phyloP scores from a whole-genome alignment of 2,329 filamentous ascomycete species.

The Paracoccidioides brasiliensis region DNA sequence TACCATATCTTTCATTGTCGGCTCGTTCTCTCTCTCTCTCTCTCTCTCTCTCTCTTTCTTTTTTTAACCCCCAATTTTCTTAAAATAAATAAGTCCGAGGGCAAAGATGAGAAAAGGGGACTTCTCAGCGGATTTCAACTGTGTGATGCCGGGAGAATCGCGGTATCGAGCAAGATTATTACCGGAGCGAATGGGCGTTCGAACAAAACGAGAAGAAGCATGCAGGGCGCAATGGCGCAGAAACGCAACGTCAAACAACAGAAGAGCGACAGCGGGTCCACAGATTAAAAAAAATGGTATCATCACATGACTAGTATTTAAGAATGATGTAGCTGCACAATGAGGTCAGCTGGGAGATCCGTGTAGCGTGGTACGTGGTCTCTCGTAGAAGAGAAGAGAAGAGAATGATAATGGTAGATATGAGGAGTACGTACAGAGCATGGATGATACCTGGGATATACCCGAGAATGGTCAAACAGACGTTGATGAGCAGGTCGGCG shows the following conservation, averaged over 20 bases:
- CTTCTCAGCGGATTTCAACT: too few species aligned
- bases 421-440: constrained; percentile 52
- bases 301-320: constrained; percentile 54
- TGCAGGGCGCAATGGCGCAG: background rate
- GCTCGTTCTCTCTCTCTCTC: background rate
- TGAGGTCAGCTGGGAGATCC: background rate
- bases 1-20: too few species aligned
- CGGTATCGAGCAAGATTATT: too few species aligned
- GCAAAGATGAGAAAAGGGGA: too few species aligned
- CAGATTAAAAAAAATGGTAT: background rate
- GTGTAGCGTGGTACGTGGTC: background rate
- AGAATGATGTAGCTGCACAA: constrained; percentile 62
- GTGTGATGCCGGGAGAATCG: too few species aligned
- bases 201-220: too few species aligned
- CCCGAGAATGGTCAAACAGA: constrained; percentile 67
- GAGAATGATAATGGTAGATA: background rate
- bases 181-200: too few species aligned
- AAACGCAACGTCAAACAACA: background rate
- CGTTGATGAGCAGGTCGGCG: constrained; percentile 82
- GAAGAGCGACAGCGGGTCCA: background rate
- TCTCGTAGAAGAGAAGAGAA: background rate
- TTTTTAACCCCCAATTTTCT: background rate
- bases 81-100: background rate
- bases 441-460: constrained; percentile 80
- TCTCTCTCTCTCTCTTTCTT: background rate